Evolutionary conservation across 2,329 filamentous ascomycete species (phyloP).

Genomic region (Ascochyta koolunga): DNA sequence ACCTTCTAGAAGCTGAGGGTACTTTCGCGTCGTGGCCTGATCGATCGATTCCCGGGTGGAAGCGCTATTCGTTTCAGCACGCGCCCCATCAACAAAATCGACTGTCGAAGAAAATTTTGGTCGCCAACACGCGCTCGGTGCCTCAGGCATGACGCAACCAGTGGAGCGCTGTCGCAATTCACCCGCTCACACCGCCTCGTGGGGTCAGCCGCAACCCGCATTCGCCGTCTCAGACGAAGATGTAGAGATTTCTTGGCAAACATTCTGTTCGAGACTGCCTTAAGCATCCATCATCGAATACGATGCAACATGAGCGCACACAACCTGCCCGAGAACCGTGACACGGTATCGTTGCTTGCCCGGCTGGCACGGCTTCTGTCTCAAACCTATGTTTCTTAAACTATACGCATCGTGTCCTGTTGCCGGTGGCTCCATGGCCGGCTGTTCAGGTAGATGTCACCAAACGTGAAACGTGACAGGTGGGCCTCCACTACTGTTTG

Average conservation of each 20-base stretch:
- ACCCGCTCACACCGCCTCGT: slow-evolving; percentile 42
- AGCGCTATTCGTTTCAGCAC: slow-evolving; percentile 33
- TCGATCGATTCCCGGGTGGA: slow-evolving; percentile 24
- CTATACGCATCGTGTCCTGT: neutral
- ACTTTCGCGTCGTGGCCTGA: slow-evolving; percentile 8
- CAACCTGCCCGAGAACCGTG: neutral
- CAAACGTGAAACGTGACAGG: slow-evolving; percentile 30
- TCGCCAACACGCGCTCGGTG: slow-evolving; percentile 26
- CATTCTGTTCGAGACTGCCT: neutral
- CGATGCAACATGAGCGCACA: neutral
- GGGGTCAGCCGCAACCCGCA: slow-evolving; percentile 37
- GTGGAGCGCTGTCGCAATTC: slow-evolving; percentile 25
- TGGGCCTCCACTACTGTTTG: slow-evolving; percentile 20
- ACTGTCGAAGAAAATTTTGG: slow-evolving; percentile 23
- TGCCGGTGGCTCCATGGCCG: neutral
- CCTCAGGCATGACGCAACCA: slow-evolving; percentile 33
- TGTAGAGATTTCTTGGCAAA: slow-evolving; percentile 2
- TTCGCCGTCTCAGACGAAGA: slow-evolving; percentile 8
- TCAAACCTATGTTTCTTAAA: neutral
- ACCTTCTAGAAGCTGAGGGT: slow-evolving; percentile 26
- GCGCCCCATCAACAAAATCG: slow-evolving; percentile 26
- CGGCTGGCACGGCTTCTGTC: neutral
- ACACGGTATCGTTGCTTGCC: neutral
- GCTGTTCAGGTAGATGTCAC: slow-evolving; percentile 4
- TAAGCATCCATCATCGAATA: neutral